A percentile compares a stretch with the other conserved stretches of the same genome.
Evolutionary conservation across 139 green algal species (phyloP).

Genomic region (Picochlorum sp.): DNA sequence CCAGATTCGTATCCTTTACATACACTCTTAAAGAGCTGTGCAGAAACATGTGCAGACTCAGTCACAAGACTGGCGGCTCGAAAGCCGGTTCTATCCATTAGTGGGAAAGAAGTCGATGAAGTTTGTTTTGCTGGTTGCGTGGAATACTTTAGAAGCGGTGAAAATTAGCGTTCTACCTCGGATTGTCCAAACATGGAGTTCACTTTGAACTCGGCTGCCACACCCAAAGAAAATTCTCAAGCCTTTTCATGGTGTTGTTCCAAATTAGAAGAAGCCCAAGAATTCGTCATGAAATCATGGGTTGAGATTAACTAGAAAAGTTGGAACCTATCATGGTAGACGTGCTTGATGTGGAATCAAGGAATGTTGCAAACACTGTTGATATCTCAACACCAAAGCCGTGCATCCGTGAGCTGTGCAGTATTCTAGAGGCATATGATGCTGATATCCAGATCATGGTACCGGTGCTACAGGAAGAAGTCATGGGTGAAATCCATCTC

Average conservation of each 20-base stretch:
- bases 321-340: neutral
- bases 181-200: neutral
- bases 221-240: slow-evolving; percentile 1
- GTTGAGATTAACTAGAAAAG: neutral
- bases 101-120: too few relatives aligned
- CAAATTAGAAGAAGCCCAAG: neutral
- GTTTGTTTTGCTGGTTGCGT: too few relatives aligned
- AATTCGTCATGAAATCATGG: neutral
- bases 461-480: neutral
- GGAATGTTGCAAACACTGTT: too few relatives aligned
- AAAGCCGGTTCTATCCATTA: too few relatives aligned
- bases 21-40: too few relatives aligned
- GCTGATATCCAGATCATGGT: neutral
- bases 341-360: neutral
- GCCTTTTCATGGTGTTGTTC: neutral
- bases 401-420: neutral
- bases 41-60: too few relatives aligned
- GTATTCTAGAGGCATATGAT: neutral
- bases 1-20: too few relatives aligned
- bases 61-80: too few relatives aligned
- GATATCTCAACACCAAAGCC: neutral
- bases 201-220: neutral
- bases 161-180: neutral
- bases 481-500: slow-evolving; percentile 3
- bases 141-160: neutral